Conservation (phyloP, 2,329 filamentous ascomycete species). For the Grosmannia huntii region DNA sequence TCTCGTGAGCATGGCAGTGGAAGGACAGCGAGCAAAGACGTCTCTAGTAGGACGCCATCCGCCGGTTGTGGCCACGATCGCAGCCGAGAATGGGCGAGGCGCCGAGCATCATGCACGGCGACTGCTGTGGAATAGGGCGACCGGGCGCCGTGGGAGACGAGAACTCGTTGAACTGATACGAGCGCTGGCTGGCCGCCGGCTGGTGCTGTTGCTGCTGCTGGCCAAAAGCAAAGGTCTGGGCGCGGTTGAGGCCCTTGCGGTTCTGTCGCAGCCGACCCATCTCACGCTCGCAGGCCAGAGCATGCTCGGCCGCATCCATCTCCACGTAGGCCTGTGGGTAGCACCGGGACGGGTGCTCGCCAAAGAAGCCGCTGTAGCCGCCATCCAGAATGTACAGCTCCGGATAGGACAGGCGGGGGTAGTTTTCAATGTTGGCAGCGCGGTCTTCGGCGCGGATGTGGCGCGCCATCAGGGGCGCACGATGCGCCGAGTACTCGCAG, state of each 20-base stretch:
- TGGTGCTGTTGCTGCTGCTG: constrained; percentile 27
- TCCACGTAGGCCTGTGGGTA: constrained; percentile 93
- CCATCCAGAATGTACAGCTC: constrained; percentile 96
- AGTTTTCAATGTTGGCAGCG: constrained; percentile 69
- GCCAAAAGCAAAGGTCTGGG: constrained; percentile 92
- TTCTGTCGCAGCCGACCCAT: constrained; percentile 82
- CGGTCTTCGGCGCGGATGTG: constrained; percentile 85
- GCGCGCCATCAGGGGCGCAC: constrained; percentile 91
- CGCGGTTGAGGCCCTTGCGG: constrained; percentile 70
- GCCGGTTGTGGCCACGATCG: constrained; percentile 39
- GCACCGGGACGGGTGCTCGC: constrained; percentile 65
- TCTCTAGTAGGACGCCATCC: constrained; percentile 47
- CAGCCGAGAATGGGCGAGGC: constrained; percentile 29
- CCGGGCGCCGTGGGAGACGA: constrained; percentile 43
- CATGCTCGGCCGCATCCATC: constrained; percentile 88
- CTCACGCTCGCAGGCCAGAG: constrained; percentile 84
- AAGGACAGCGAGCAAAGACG: neutral
- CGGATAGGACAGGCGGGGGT: constrained; percentile 83
- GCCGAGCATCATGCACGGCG: constrained; percentile 28
- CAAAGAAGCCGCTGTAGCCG: constrained; percentile 89
- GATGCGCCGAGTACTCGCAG: constrained; percentile 96
- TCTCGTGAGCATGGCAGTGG: neutral
- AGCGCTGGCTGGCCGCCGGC: neutral
- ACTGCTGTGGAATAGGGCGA: constrained; percentile 24
- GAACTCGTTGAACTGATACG: constrained; percentile 5